Conservation (phyloP, 1,284 basidiomycete species). For the Vanrija pseudolonga region DNA sequence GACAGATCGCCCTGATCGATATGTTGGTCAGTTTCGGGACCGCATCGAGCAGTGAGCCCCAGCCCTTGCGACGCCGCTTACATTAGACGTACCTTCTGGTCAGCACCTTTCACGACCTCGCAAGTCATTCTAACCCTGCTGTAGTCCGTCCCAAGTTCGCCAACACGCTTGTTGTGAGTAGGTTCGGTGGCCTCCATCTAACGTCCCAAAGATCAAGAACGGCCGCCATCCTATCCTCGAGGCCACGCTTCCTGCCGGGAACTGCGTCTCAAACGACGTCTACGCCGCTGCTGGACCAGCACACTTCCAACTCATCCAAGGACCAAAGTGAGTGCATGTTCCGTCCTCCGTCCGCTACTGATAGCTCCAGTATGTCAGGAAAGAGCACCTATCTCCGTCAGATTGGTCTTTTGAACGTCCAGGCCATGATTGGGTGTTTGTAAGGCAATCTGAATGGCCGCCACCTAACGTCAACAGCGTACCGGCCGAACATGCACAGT, state of each 20-base stretch:
- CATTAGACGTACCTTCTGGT: too few relatives aligned
- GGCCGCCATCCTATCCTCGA: constrained; percentile 85
- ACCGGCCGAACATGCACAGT: constrained; percentile 83
- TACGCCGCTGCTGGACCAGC: constrained; percentile 62
- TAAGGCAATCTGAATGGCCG: constrained; percentile 21
- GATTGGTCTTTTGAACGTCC: constrained; percentile 73
- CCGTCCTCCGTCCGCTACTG: not conserved
- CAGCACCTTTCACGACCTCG: too few relatives aligned
- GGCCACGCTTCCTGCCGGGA: constrained; percentile 62
- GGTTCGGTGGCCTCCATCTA: not conserved
- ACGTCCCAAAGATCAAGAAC: constrained; percentile 58
- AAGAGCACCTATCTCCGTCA: constrained; percentile 92
- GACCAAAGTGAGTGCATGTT: constrained; percentile 65
- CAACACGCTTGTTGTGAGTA: constrained; percentile 62
- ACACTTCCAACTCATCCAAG: constrained; percentile 81
- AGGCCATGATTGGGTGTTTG: constrained; percentile 86
- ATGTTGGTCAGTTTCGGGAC: constrained; percentile 71
- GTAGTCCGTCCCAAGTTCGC: constrained; percentile 85
- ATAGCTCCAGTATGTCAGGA: constrained; percentile 67
- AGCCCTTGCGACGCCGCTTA: not conserved
- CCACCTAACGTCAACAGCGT: constrained; percentile 51
- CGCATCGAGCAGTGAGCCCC: constrained; percentile 50
- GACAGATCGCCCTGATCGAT: constrained; percentile 72
- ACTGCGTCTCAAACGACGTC: constrained; percentile 77
- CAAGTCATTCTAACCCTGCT: not conserved